Percentiles rank a stretch among this genome's conserved stretches.
phyloP scores from a whole-genome alignment of 2,329 filamentous ascomycete species.

The Pseudocercospora fuligena region DNA sequence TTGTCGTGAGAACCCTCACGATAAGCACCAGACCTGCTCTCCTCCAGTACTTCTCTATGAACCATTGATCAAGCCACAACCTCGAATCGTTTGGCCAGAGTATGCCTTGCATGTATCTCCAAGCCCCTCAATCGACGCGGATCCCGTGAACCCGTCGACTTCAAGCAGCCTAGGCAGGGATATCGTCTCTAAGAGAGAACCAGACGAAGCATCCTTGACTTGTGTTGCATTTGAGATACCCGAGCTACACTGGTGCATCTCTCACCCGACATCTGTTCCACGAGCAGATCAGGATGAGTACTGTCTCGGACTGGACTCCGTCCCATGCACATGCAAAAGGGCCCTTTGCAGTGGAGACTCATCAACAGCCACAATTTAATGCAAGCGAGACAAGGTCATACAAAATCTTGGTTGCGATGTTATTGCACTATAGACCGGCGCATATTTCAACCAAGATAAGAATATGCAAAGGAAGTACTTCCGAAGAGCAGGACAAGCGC shows the following conservation, averaged over 20 bases:
- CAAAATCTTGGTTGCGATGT: background rate
- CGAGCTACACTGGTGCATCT: conserved; percentile 1
- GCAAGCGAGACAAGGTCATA: background rate
- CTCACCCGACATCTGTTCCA: background rate
- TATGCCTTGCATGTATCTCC: background rate
- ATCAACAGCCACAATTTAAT: background rate
- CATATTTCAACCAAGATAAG: background rate
- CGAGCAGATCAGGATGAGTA: background rate
- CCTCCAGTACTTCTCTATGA: background rate
- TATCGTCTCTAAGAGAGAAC: background rate
- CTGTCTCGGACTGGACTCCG: background rate
- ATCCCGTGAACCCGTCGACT: background rate
- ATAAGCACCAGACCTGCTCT: background rate
- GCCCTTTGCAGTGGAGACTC: background rate
- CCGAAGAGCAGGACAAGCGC: background rate
- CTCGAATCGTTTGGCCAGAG: background rate
- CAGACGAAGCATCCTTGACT: background rate
- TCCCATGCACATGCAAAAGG: background rate
- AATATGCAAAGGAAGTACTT: background rate
- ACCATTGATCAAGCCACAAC: background rate
- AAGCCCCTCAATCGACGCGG: background rate
- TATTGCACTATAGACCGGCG: background rate
- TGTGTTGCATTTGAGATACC: background rate
- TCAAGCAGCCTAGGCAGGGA: background rate
- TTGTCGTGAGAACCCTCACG: background rate